phyloP scores from a whole-genome alignment of 2,329 filamentous ascomycete species.

The Hysterium pulicare region DNA sequence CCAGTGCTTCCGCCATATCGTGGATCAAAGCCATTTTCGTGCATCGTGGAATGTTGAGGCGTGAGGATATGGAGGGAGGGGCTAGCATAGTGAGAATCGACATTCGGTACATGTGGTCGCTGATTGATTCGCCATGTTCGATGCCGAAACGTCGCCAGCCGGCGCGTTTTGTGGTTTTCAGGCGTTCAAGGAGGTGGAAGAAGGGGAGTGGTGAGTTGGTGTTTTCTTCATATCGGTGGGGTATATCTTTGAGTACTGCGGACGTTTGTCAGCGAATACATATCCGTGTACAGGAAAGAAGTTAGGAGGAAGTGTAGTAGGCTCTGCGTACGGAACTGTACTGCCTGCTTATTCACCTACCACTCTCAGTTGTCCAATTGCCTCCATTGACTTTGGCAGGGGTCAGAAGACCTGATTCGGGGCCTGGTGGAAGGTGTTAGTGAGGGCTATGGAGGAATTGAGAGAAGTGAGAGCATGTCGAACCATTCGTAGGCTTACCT shows the following conservation, averaged over 20 bases:
- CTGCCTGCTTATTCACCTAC: constrained; percentile 38
- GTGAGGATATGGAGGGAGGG: constrained; percentile 66
- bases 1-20: constrained; percentile 94
- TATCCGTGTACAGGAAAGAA: neutral
- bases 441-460: no score
- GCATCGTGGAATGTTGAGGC: constrained; percentile 76
- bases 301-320: constrained; percentile 6
- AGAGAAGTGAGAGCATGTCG: neutral
- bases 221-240: constrained; percentile 55
- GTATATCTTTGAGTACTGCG: constrained; percentile 63
- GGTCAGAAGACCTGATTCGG: constrained; percentile 34
- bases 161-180: constrained; percentile 95
- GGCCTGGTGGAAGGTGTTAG: constrained; percentile 3
- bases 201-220: constrained; percentile 78
- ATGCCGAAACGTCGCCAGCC: constrained; percentile 92
- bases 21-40: constrained; percentile 95
- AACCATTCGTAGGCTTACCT: constrained; percentile 18
- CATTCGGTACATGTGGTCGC: constrained; percentile 99
- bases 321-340: constrained; percentile 28
- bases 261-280: no score
- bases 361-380: constrained; percentile 44
- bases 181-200: constrained; percentile 88
- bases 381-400: constrained; percentile 16
- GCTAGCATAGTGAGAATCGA: constrained; percentile 92
- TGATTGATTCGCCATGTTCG: constrained; percentile 74